Conservation (phyloP, 2,329 filamentous ascomycete genomes). For the Fusarium udum region DNA sequence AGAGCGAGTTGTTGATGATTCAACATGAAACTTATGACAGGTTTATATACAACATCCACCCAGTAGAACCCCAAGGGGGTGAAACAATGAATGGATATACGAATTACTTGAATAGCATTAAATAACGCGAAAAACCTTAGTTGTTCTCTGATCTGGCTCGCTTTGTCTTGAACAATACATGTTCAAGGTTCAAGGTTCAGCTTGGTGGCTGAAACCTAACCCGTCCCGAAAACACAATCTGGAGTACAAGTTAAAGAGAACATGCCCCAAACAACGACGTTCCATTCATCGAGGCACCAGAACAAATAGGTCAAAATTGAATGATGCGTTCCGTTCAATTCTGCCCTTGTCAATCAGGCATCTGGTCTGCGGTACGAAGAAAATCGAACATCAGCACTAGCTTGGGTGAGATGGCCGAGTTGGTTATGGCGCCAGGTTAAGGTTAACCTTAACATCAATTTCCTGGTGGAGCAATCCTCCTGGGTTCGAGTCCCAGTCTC, state of each 20-base stretch:
- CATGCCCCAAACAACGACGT: rapidly evolving
- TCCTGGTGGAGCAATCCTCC: conserved; percentile 33
- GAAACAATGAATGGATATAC: rapidly evolving
- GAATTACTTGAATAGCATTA: rapidly evolving
- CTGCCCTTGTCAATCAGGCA: rapidly evolving
- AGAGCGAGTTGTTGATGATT: background rate
- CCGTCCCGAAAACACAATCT: background rate
- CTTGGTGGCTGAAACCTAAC: background rate
- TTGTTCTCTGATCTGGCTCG: background rate
- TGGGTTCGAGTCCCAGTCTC: conserved; percentile 33
- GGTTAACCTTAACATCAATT: conserved; percentile 29
- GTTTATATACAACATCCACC: background rate
- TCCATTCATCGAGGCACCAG: background rate
- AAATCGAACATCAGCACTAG: background rate
- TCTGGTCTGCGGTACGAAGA: rapidly evolving
- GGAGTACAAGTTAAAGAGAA: background rate
- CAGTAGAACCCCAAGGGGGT: rapidly evolving
- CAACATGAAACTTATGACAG: background rate
- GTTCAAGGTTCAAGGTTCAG: background rate
- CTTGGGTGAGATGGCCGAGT: conserved; percentile 32
- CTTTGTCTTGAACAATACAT: background rate
- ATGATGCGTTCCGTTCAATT: background rate
- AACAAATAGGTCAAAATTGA: rapidly evolving
- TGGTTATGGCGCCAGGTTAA: conserved; percentile 33
- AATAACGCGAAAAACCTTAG: rapidly evolving